These are phyloP conservation scores for Citrus medica DNA, from an alignment of 345 rosid genomes.

Conservation along the genomic window DNA sequence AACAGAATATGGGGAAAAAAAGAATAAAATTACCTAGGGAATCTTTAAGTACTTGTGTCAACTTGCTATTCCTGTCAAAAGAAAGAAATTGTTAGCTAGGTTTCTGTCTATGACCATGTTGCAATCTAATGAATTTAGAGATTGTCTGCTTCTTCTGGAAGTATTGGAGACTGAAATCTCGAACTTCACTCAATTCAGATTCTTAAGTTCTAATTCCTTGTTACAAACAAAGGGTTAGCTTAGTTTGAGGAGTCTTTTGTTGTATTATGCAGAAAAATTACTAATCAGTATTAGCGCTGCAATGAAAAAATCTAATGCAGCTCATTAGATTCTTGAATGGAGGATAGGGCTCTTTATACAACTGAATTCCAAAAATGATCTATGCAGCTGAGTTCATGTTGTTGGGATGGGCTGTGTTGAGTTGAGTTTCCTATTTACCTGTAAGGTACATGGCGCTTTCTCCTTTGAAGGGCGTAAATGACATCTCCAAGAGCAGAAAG, in stretches of 20 bases:
- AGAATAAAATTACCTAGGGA: conserved; percentile 54
- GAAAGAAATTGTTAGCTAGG: conserved; percentile 10
- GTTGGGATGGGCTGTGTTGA: not conserved
- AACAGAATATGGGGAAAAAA: not conserved
- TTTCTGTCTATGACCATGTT: not conserved
- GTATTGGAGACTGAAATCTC: not conserved
- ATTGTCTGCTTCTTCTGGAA: not conserved
- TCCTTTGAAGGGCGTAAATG: conserved; percentile 67
- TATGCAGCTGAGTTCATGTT: not conserved
- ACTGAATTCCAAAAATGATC: not conserved
- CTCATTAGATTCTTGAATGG: not conserved
- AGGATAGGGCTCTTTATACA: not conserved
- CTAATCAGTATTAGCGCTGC: not conserved
- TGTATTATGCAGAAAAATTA: not conserved
- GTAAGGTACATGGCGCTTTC: conserved; percentile 65
- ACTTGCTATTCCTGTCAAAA: conserved; percentile 77
- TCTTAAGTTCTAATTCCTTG: not conserved
- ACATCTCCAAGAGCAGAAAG: conserved; percentile 85
- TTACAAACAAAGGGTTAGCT: not conserved
- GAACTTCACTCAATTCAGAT: no score
- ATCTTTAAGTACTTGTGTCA: conserved; percentile 81
- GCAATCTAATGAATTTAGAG: not conserved
- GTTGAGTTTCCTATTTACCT: conserved; percentile 36
- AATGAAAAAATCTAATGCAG: not conserved
- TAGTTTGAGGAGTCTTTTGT: not conserved